Percentiles rank a stretch among this genome's conserved stretches.
These are phyloP conservation scores for Haplosporangium sp. DNA, from an alignment of 371 early-diverging fungal species.

Conservation along the genomic window DNA sequence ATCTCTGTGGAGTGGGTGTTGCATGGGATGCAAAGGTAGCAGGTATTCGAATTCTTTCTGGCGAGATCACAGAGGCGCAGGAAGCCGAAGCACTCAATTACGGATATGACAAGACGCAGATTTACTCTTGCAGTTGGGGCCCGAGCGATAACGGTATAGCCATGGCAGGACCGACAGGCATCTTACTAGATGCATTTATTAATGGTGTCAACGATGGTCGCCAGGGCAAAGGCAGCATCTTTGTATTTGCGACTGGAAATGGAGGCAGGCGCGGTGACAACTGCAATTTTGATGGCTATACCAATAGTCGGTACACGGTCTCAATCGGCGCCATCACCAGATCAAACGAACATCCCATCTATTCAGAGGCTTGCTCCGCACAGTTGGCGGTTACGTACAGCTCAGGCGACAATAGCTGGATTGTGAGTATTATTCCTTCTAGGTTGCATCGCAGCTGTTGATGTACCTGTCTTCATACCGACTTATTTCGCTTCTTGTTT, in stretches of 20 bases:
- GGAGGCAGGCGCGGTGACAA: conserved; percentile 88
- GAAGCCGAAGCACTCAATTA: conserved; percentile 91
- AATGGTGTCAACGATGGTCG: conserved; percentile 88
- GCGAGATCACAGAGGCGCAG: conserved; percentile 84
- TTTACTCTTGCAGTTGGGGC: conserved; percentile 96
- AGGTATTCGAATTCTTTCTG: conserved; percentile 93
- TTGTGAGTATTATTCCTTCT: conserved; percentile 63
- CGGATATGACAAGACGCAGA: conserved; percentile 83
- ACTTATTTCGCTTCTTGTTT: background rate
- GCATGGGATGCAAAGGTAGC: conserved; percentile 91
- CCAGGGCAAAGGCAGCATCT: conserved; percentile 87
- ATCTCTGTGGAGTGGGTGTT: conserved; percentile 96
- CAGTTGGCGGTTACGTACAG: conserved; percentile 90
- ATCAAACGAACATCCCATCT: conserved; percentile 79
- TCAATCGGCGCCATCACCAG: conserved; percentile 92
- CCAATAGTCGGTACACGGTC: conserved; percentile 93
- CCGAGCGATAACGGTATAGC: conserved; percentile 87
- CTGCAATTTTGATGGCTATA: conserved; percentile 97
- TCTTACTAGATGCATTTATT: conserved; percentile 83
- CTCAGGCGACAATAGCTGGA: conserved; percentile 78
- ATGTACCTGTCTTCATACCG: background rate
- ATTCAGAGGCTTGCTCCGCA: conserved; percentile 91
- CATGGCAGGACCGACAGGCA: conserved; percentile 83
- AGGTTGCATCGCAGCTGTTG: background rate
- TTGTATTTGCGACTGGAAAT: conserved; percentile 95